Conservation (phyloP, 2,329 filamentous ascomycete species). For the Dactylellina parvicollis region DNA sequence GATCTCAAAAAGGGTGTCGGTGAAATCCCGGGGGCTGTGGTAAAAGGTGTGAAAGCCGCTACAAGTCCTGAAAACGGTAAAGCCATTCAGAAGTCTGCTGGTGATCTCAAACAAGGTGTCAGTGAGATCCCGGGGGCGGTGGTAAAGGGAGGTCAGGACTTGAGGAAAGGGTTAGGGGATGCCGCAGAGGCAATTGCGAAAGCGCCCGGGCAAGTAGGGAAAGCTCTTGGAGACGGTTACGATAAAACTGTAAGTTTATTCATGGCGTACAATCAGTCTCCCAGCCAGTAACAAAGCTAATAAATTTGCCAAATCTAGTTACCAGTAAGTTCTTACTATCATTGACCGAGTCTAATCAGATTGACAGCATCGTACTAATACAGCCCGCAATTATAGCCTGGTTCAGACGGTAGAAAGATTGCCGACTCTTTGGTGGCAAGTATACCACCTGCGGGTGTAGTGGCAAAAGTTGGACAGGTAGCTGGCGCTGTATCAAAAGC, state of each 20-base stretch:
- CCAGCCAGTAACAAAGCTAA: not conserved
- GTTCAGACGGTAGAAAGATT: constrained; percentile 17
- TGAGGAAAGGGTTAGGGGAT: not conserved
- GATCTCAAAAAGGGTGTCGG: constrained; percentile 13
- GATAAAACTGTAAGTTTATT: constrained; percentile 19
- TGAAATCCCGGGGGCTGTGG: constrained; percentile 1
- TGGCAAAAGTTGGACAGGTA: too few species aligned
- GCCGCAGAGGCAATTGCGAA: not conserved
- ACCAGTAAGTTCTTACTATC: constrained; percentile 10
- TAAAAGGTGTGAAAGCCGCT: constrained; percentile 5
- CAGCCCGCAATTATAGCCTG: not conserved
- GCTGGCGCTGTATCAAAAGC: too few species aligned
- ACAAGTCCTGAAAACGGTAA: not conserved
- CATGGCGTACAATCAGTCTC: not conserved
- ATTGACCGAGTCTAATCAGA: not conserved
- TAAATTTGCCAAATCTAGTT: constrained; percentile 13
- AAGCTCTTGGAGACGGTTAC: not conserved
- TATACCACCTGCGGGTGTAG: too few species aligned
- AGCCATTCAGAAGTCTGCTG: constrained; percentile 4
- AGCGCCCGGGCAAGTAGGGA: constrained; percentile 5
- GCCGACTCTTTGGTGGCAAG: constrained; percentile 11
- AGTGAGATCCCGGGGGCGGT: constrained; percentile 12
- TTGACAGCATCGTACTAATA: not conserved
- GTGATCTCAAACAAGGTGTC: not conserved
- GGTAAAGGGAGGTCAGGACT: not conserved